A percentile compares a stretch with the other conserved stretches of the same genome.
Evolutionary conservation across 495 filamentous ascomycete genomes (phyloP).

Genomic region (Cairneyella variabilis): DNA sequence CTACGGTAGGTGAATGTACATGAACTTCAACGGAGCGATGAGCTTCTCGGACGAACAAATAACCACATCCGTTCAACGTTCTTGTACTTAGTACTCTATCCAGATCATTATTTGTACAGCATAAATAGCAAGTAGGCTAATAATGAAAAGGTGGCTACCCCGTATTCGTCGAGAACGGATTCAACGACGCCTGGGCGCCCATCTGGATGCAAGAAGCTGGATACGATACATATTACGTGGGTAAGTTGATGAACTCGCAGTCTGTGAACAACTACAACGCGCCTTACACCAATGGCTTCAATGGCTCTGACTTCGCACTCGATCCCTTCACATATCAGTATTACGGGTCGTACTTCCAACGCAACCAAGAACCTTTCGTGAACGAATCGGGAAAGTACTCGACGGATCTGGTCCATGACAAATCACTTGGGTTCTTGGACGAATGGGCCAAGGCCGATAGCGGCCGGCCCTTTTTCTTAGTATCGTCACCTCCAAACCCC

Average conservation of each 20-base stretch:
- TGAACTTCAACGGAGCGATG: not conserved
- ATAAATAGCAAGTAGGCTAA: too few species aligned
- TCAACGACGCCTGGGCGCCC: slow-evolving; percentile 60
- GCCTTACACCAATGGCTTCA: slow-evolving; percentile 51
- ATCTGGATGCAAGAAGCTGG: slow-evolving; percentile 62
- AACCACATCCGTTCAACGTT: too few species aligned
- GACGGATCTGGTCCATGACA: slow-evolving; percentile 55
- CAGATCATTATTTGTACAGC: too few species aligned
- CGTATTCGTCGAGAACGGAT: slow-evolving; percentile 58
- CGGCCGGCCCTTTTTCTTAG: slow-evolving; percentile 57
- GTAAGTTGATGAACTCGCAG: slow-evolving; percentile 63
- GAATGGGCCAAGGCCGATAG: slow-evolving; percentile 49
- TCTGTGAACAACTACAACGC: slow-evolving; percentile 50
- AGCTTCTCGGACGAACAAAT: not conserved
- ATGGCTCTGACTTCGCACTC: slow-evolving; percentile 57
- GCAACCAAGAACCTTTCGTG: slow-evolving; percentile 49
- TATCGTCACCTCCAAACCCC: slow-evolving; percentile 56
- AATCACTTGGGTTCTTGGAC: slow-evolving; percentile 56
- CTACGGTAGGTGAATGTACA: slow-evolving; percentile 36
- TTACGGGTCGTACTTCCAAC: slow-evolving; percentile 57
- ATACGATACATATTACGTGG: slow-evolving; percentile 64
- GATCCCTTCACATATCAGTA: slow-evolving; percentile 66
- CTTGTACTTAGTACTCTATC: too few species aligned
- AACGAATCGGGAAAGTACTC: slow-evolving; percentile 54
- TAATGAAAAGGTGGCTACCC: slow-evolving; percentile 68